phyloP scores from a whole-genome alignment of 805 yeast species.

The Cyberlindnera meyerae region DNA sequence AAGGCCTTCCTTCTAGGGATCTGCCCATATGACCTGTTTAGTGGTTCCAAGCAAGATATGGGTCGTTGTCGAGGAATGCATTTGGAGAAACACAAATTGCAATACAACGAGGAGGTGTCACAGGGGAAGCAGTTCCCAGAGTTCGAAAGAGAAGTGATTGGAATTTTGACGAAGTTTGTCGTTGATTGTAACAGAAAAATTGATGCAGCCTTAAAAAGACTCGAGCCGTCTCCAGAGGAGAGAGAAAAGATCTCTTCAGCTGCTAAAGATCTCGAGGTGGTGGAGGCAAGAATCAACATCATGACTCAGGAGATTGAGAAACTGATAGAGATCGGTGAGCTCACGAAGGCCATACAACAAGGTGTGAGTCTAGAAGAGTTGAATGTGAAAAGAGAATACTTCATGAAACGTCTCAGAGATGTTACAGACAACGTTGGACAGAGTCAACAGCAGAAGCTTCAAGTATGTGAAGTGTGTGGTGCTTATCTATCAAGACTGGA shows the following conservation, averaged over 20 bases:
- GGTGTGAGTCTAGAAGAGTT: constrained; percentile 41
- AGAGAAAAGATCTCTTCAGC: constrained; percentile 50
- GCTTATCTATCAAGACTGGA: constrained; percentile 83
- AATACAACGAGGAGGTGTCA: constrained; percentile 50
- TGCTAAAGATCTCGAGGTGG: constrained; percentile 51
- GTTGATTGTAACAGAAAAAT: constrained; percentile 65
- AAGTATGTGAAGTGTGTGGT: constrained; percentile 87
- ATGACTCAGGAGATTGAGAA: constrained; percentile 62
- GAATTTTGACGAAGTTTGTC: constrained; percentile 49
- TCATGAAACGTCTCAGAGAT: constrained; percentile 52
- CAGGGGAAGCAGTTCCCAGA: constrained; percentile 40
- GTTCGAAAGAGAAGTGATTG: constrained; percentile 42
- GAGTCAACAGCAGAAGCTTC: constrained; percentile 83
- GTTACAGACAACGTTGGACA: constrained; percentile 74
- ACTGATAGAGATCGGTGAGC: constrained; percentile 45
- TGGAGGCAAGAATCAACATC: constrained; percentile 61
- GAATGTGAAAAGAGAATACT: constrained; percentile 43
- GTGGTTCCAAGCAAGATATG: constrained; percentile 74
- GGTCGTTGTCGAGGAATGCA: constrained; percentile 80
- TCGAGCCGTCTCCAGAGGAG: constrained; percentile 75
- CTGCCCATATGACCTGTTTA: constrained; percentile 81
- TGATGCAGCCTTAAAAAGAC: constrained; percentile 52
- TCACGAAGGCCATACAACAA: constrained; percentile 46
- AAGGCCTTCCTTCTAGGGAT: constrained; percentile 77
- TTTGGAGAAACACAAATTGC: constrained; percentile 63